phyloP scores from a whole-genome alignment of 176 grass and related monocot species.

The Leersia perrieri region DNA sequence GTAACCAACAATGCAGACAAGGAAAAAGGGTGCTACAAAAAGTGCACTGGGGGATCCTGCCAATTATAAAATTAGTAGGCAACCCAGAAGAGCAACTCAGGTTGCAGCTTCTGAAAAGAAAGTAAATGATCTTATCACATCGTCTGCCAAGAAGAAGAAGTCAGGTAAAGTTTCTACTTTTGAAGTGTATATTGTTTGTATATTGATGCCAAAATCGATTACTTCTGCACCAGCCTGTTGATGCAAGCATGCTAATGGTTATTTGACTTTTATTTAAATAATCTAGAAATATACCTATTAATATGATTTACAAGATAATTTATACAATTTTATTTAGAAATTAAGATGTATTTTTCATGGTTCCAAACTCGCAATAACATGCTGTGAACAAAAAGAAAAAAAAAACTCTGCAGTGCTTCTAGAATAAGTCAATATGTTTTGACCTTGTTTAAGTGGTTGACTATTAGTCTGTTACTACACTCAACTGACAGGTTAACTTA shows the following conservation, averaged over 20 bases:
- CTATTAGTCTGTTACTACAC: slow-evolving; percentile 7
- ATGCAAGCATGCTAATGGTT: not conserved
- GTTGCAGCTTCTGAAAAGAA: slow-evolving; percentile 58
- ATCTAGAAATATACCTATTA: not conserved
- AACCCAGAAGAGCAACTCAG: slow-evolving; percentile 41
- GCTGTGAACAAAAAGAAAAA: too few species aligned
- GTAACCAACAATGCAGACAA: slow-evolving; percentile 62
- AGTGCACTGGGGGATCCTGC: slow-evolving; percentile 41
- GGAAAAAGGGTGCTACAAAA: slow-evolving; percentile 56
- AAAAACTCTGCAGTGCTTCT: not conserved
- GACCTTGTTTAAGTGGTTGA: not conserved
- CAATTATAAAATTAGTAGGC: slow-evolving; percentile 33
- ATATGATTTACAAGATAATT: not conserved
- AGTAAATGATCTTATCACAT: slow-evolving; percentile 75
- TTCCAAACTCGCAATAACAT: not conserved
- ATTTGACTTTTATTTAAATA: not conserved
- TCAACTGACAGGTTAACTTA: slow-evolving; percentile 1
- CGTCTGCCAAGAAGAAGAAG: slow-evolving; percentile 76
- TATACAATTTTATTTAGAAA: not conserved
- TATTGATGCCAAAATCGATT: not conserved
- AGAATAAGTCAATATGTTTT: slow-evolving; percentile 1
- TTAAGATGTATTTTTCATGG: slow-evolving; percentile 1
- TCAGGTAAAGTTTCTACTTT: slow-evolving; percentile 42
- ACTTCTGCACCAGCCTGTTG: not conserved
- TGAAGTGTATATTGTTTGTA: not conserved